Evolutionary conservation across 1,139 yeast genomes (phyloP).

Genomic region (Kodamaea sp.): DNA sequence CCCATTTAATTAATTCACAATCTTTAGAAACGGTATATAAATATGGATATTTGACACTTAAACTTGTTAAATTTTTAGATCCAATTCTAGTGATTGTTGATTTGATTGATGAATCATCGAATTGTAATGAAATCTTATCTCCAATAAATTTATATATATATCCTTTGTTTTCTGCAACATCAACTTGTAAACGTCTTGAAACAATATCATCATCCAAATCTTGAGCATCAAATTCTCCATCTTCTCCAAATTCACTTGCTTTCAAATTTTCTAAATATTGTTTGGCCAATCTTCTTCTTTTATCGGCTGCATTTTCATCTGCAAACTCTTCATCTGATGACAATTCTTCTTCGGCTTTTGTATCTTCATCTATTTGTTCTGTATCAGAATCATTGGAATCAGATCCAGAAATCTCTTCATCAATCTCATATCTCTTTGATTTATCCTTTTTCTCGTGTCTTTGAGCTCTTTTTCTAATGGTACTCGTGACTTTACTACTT

Average conservation of each 20-base stretch:
- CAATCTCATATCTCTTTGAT: constrained; percentile 15
- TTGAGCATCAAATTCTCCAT: constrained; percentile 79
- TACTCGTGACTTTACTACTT: constrained; percentile 19
- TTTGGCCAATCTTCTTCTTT: constrained; percentile 89
- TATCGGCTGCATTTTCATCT: constrained; percentile 84
- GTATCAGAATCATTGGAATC: constrained; percentile 34
- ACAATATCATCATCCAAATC: constrained; percentile 86
- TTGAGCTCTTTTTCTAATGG: constrained; percentile 15
- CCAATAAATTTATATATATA: constrained; percentile 69
- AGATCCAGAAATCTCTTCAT: constrained; percentile 41
- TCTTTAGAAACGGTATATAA: constrained; percentile 86
- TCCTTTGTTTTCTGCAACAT: constrained; percentile 88
- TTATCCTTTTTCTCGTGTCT: constrained; percentile 2
- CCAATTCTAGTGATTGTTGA: constrained; percentile 52
- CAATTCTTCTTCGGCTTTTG: constrained; percentile 34
- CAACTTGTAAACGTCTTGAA: constrained; percentile 74
- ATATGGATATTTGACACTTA: constrained; percentile 53
- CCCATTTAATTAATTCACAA: constrained; percentile 77
- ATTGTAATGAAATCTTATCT: constrained; percentile 40
- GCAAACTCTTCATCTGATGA: constrained; percentile 69
- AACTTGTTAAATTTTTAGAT: constrained; percentile 52
- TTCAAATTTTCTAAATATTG: constrained; percentile 82
- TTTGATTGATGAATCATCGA: constrained; percentile 33
- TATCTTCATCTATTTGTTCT: constrained; percentile 26
- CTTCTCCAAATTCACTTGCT: constrained; percentile 46